phyloP scores from a whole-genome alignment of 164 flowering plant species.

The Chimonanthus praecox region DNA sequence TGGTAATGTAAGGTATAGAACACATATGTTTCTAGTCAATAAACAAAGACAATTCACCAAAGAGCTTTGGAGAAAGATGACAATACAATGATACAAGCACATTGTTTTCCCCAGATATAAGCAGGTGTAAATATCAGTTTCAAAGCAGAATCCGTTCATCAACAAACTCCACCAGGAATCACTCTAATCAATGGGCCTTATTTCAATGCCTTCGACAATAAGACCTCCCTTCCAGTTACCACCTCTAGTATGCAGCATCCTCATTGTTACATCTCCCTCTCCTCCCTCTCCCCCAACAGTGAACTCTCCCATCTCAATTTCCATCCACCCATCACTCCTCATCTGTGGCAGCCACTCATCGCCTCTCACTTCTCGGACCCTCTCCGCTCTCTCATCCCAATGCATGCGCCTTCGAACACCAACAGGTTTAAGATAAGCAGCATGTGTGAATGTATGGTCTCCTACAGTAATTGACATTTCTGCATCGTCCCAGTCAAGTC shows the following conservation, averaged over 20 bases:
- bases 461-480: slow-evolving; percentile 16
- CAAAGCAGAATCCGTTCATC: no score
- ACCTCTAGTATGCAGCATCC: slow-evolving; percentile 25
- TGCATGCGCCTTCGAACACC: neutral
- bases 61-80: no score
- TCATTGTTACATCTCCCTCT: slow-evolving; percentile 25
- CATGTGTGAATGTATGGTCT: neutral
- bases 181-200: slow-evolving; percentile 30
- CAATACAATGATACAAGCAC: no score
- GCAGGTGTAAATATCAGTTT: no score
- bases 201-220: slow-evolving; percentile 55
- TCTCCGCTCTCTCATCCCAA: neutral
- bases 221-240: slow-evolving; percentile 47
- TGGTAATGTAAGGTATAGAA: no score
- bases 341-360: slow-evolving; percentile 3
- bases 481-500: slow-evolving; percentile 26
- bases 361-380: neutral
- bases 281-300: slow-evolving; percentile 12
- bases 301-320: slow-evolving; percentile 48
- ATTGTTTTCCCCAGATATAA: no score
- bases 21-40: no score
- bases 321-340: slow-evolving; percentile 44
- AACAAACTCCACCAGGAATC: no score
- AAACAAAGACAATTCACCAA: no score
- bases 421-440: neutral